Percentiles rank a stretch among this genome's conserved stretches.
phyloP scores from a whole-genome alignment of 106 monocot species.

The Narthecium ossifragum region DNA sequence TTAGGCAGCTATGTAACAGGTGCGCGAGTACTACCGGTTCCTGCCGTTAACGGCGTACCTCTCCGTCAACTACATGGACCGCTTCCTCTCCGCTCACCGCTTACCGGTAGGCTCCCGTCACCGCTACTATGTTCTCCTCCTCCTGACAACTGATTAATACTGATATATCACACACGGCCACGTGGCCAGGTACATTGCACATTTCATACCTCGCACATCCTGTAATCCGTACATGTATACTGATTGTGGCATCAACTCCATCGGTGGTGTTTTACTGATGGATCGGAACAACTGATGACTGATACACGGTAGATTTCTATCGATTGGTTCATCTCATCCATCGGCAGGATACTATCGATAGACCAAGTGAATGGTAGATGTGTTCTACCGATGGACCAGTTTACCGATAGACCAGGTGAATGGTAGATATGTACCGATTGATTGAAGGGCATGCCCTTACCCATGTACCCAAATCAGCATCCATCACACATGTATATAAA shows the following conservation, averaged over 20 bases:
- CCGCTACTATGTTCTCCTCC: neutral
- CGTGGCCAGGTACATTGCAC: neutral
- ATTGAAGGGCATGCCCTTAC: too few species aligned
- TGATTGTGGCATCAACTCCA: neutral
- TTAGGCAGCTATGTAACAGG: conserved; percentile 30
- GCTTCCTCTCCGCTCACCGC: conserved; percentile 47
- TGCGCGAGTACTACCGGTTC: conserved; percentile 29
- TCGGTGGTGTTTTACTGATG: neutral
- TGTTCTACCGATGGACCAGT: too few species aligned
- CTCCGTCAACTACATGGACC: conserved; percentile 71
- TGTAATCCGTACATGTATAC: neutral
- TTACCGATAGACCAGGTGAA: too few species aligned
- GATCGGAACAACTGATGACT: neutral
- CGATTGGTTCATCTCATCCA: too few species aligned
- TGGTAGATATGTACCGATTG: too few species aligned
- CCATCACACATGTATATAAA: too few species aligned
- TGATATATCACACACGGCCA: neutral
- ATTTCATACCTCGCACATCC: too few species aligned
- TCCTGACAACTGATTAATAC: neutral
- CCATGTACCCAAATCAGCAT: too few species aligned
- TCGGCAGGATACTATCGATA: too few species aligned
- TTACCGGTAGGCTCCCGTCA: conserved; percentile 37
- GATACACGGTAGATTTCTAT: too few species aligned
- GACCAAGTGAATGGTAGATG: too few species aligned
- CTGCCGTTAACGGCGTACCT: conserved; percentile 64